These are phyloP conservation scores for Strobilomyces echinocephalus DNA, from an alignment of 768 basidiomycete genomes.

Conservation along the genomic window DNA sequence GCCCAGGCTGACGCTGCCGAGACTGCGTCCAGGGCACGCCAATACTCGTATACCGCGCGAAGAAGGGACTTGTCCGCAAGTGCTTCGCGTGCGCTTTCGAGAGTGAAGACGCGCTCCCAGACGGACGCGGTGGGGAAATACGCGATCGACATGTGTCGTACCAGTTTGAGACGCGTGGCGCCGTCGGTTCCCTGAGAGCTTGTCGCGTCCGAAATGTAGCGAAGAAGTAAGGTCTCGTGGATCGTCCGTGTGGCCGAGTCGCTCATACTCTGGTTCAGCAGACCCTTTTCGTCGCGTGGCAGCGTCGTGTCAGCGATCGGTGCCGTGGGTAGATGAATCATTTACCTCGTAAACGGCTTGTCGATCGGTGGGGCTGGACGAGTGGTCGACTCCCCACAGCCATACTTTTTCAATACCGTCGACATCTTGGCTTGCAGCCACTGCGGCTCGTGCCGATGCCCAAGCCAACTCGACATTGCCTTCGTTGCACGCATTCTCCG, in stretches of 20 bases:
- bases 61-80: conserved; percentile 18
- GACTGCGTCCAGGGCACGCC: conserved; percentile 37
- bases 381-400: conserved; percentile 48
- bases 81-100: conserved; percentile 20
- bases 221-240: conserved; percentile 45
- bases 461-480: conserved; percentile 34
- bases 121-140: conserved; percentile 42
- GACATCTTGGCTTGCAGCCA: conserved; percentile 20
- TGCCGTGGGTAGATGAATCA: neutral
- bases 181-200: conserved; percentile 17
- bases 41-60: conserved; percentile 36
- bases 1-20: conserved; percentile 44
- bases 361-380: conserved; percentile 13
- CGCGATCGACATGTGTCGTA: conserved; percentile 38
- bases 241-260: conserved; percentile 35
- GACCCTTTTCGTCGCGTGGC: conserved; percentile 28
- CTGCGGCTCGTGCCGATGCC: conserved; percentile 40
- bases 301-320: neutral
- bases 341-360: conserved; percentile 34
- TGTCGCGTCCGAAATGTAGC: conserved; percentile 37
- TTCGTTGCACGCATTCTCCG: conserved; percentile 32
- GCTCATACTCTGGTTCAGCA: conserved; percentile 46
- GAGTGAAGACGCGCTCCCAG: conserved; percentile 41
- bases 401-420: conserved; percentile 40
- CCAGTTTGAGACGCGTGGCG: conserved; percentile 20